Base-by-base conservation (phyloP, 176 grass and related monocot genomes). In the Oryza meyeriana region DNA sequence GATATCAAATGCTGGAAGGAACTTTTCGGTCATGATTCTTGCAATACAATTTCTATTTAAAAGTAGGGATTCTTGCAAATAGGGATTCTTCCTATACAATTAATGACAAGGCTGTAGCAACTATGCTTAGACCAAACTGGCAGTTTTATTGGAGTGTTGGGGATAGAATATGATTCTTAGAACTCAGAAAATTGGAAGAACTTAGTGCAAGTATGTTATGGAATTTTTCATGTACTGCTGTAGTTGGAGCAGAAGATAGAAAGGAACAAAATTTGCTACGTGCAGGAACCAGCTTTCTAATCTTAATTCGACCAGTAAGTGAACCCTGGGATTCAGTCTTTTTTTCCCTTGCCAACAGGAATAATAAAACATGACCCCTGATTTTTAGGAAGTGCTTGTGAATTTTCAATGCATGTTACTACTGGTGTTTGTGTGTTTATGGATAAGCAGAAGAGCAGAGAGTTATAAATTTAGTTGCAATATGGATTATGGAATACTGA, bases 191-290 rank as follows among this genome's bases (percentile, higher is more conserved):
- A 24, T 58, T 24, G 1, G 16, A 70, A 81, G 78, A 70, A 0
- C 66, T 58, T 81, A 72, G 11, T 45, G 36, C 35, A 72, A 75
- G 47, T 80, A 38, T 44, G 67, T 18, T 17, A 61, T 84, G 55
- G 76, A 31, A 63, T 52, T 52, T 52, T 20, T 45, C 10, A 4
- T 47, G 69, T 47, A 5, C 50, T 62, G 6, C 17, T 78, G 65
- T 48, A 35, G 65, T 36, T 62, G 9, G 69, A 71, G 29, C 10
- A 38, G 22, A 40, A 69, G 40, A 3, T 26, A 7, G 26, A 62
- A n/a, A 45, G 27, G 55, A 12, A 17, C 31, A 8, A 0, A 40
- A 38, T 69, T 39, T 78, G 63, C 36, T 74, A 69, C n/a, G 61
- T 74, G n/a, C 1, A 11, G 10, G 14, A 44, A 64, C 64, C 5